Evolutionary conservation across 305 asterid genomes (phyloP).

Genomic region (Solanum hybrid): DNA sequence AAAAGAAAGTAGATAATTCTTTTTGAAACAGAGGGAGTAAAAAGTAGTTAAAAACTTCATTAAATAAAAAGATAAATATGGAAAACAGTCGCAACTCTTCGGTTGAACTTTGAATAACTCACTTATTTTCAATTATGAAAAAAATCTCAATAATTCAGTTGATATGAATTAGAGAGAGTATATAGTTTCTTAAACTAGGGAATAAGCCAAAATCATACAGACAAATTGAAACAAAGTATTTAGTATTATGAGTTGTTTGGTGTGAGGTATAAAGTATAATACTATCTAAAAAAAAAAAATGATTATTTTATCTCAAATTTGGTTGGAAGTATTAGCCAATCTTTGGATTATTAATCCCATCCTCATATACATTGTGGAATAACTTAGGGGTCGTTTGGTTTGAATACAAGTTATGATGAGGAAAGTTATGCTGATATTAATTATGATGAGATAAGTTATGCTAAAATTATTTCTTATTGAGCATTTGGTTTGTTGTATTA

Average conservation of each 20-base stretch:
- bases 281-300: too few species aligned
- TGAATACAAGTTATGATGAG: background rate
- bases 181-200: background rate
- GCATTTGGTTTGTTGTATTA: background rate
- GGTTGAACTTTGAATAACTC: background rate
- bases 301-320: background rate
- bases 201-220: too few species aligned
- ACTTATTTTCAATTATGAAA: background rate
- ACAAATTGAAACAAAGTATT: background rate
- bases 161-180: background rate
- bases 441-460: background rate
- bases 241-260: too few species aligned
- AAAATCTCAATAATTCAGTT: too few species aligned
- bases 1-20: background rate
- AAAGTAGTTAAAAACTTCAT: background rate
- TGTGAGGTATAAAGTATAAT: background rate
- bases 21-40: too few species aligned
- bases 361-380: background rate
- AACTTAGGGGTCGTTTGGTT: background rate
- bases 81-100: background rate
- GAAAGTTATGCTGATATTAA: too few species aligned
- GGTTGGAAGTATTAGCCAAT: background rate
- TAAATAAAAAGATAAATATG: background rate
- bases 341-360: background rate
- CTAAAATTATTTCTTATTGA: too few species aligned